A percentile compares a stretch with the other conserved stretches of the same genome.
Conservation (phyloP, 805 yeast species). For the Wickerhamia fluorescens region DNA sequence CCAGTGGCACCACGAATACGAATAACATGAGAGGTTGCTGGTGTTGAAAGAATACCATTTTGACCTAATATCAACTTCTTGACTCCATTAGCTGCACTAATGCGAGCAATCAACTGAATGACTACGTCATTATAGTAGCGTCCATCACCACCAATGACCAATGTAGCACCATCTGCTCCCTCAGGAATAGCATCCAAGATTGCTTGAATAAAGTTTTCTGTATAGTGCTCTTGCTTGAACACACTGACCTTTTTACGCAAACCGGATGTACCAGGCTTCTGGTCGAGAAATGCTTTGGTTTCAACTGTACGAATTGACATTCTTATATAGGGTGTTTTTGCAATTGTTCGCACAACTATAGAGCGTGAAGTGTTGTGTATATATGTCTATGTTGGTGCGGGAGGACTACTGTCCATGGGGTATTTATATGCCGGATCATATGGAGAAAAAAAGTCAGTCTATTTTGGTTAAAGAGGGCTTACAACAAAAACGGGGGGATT, state of each 20-base stretch:
- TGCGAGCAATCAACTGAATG: slow-evolving; percentile 71
- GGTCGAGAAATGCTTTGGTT: slow-evolving; percentile 79
- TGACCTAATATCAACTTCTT: slow-evolving; percentile 80
- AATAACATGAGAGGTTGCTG: slow-evolving; percentile 92
- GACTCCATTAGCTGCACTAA: slow-evolving; percentile 90
- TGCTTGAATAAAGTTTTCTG: slow-evolving; percentile 92
- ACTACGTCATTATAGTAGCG: slow-evolving; percentile 82
- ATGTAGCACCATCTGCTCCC: slow-evolving; percentile 63
- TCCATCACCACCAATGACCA: slow-evolving; percentile 97
- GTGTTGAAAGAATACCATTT: slow-evolving; percentile 84
- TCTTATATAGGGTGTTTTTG: too few species aligned
- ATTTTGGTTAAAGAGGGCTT: too few species aligned
- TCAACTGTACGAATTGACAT: slow-evolving; percentile 24
- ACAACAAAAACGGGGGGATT: too few species aligned
- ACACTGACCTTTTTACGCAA: slow-evolving; percentile 85
- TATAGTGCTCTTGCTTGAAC: slow-evolving; percentile 72
- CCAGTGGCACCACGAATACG: slow-evolving; percentile 75
- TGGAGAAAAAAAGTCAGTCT: too few species aligned
- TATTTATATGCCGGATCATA: too few species aligned
- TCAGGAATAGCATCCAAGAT: slow-evolving; percentile 84
- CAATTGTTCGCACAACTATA: too few species aligned
- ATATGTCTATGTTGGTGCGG: too few species aligned
- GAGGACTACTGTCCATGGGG: too few species aligned
- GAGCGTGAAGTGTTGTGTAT: too few species aligned
- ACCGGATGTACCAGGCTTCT: slow-evolving; percentile 98